A percentile compares a stretch with the other conserved stretches of the same genome.
Evolutionary conservation across 768 basidiomycete genomes (phyloP).

Genomic region (Amanita rubescens): DNA sequence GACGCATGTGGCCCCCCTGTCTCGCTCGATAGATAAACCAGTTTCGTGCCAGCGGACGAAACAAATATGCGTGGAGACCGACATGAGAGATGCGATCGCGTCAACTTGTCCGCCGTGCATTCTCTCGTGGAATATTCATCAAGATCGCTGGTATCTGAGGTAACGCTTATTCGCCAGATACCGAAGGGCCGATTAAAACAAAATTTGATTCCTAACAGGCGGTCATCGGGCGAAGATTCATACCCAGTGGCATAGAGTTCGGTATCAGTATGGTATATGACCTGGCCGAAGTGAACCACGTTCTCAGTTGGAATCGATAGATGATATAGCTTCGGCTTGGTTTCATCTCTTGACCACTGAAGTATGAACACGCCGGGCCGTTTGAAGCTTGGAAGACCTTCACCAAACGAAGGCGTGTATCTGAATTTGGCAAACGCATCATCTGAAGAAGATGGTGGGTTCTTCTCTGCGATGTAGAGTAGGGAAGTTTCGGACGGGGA

Average conservation of each 20-base stretch:
- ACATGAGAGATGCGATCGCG: conserved; percentile 28
- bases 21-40: conserved; percentile 50
- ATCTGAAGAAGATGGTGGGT: conserved; percentile 20
- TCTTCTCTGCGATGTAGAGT: conserved; percentile 56
- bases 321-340: conserved; percentile 9
- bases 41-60: conserved; percentile 13
- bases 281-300: conserved; percentile 46
- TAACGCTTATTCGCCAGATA: conserved; percentile 48
- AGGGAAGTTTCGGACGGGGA: conserved; percentile 43
- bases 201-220: conserved; percentile 48
- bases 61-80: conserved; percentile 45
- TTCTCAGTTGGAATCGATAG: conserved; percentile 8
- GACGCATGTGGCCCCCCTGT: conserved; percentile 56
- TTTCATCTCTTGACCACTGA: no score
- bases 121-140: conserved; percentile 6
- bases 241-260: conserved; percentile 54
- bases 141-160: conserved; percentile 9
- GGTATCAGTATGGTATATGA: conserved; percentile 35
- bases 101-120: conserved; percentile 31
- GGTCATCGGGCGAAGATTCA: conserved; percentile 48
- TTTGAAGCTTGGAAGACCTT: conserved; percentile 46
- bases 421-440: conserved; percentile 40
- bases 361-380: conserved; percentile 49
- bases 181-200: conserved; percentile 55
- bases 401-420: conserved; percentile 57